phyloP scores from a whole-genome alignment of 257 asterid genomes.

The Petrea volubilis region DNA sequence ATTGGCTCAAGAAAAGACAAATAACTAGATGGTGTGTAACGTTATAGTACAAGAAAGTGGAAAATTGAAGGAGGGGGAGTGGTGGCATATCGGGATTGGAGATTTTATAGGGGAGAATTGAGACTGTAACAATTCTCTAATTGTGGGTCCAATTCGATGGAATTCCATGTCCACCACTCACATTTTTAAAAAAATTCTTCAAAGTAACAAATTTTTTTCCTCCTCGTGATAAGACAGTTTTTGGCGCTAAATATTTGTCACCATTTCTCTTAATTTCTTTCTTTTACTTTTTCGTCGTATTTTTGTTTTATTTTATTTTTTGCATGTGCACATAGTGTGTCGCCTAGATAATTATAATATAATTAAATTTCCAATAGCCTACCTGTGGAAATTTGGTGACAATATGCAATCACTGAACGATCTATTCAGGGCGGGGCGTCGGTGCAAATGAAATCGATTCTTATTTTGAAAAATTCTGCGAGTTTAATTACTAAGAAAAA shows the following conservation, averaged over 20 bases:
- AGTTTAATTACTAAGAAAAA: no score
- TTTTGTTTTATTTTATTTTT: no score
- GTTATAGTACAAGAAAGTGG: conserved; percentile 18
- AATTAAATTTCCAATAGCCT: no score
- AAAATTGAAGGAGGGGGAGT: conserved; percentile 14
- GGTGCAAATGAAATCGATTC: no score
- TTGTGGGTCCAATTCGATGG: conserved; percentile 22
- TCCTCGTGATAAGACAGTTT: conserved; percentile 8
- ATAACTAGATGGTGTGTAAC: neutral
- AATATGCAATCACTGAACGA: no score
- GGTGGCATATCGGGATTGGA: neutral
- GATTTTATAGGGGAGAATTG: conserved; percentile 21
- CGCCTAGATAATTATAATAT: no score
- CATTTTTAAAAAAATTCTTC: neutral
- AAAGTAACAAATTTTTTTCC: neutral
- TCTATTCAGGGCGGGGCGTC: no score
- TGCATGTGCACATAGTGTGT: no score
- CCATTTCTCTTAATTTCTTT: no score
- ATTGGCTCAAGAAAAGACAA: neutral
- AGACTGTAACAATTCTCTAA: neutral
- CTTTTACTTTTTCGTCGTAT: no score
- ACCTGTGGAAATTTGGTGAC: no score
- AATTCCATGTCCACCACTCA: conserved; percentile 14
- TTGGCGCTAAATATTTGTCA: neutral
- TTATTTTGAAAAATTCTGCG: no score